A percentile compares a stretch with the other conserved stretches of the same genome.
Conservation (phyloP, 2,329 filamentous ascomycete species). For the Gnomoniopsis sp. region DNA sequence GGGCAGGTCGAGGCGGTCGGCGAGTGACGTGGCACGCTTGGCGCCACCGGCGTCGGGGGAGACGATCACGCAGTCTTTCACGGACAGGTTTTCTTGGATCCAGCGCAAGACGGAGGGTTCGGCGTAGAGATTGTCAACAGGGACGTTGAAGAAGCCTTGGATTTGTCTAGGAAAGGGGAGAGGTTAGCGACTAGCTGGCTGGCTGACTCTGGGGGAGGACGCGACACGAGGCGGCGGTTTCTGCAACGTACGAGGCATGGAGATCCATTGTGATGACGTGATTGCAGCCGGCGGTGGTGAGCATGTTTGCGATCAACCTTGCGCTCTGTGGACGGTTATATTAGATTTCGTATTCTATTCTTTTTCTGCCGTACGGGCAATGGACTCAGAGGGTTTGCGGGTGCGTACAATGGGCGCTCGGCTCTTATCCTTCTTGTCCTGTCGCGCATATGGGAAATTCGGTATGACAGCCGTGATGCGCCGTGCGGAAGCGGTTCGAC, state of each 20-base stretch:
- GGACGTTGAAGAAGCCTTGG: conserved; percentile 98
- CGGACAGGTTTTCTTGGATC: conserved; percentile 77
- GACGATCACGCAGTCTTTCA: conserved; percentile 85
- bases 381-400: neutral
- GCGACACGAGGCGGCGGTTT: neutral
- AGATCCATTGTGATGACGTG: conserved; percentile 93
- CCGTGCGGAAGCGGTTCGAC: conserved; percentile 67
- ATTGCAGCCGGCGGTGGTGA: conserved; percentile 82
- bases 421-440: conserved; percentile 67
- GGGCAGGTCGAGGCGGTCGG: conserved; percentile 87
- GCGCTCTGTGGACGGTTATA: conserved; percentile 50
- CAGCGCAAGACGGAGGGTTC: conserved; percentile 69
- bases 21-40: conserved; percentile 92
- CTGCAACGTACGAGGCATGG: conserved; percentile 70
- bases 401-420: conserved; percentile 72
- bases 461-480: conserved; percentile 94
- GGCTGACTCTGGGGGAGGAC: neutral
- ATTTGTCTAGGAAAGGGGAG: conserved; percentile 56
- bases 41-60: conserved; percentile 95
- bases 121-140: conserved; percentile 95
- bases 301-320: conserved; percentile 95
- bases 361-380: neutral
- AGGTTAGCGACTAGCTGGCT: conserved; percentile 61
- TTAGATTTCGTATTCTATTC: too few species aligned
- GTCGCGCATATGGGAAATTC: conserved; percentile 93